Percentiles rank a stretch among this genome's conserved stretches.
Evolutionary conservation across 768 basidiomycete genomes (phyloP).

Genomic region (Hygrophorus pudorinus): DNA sequence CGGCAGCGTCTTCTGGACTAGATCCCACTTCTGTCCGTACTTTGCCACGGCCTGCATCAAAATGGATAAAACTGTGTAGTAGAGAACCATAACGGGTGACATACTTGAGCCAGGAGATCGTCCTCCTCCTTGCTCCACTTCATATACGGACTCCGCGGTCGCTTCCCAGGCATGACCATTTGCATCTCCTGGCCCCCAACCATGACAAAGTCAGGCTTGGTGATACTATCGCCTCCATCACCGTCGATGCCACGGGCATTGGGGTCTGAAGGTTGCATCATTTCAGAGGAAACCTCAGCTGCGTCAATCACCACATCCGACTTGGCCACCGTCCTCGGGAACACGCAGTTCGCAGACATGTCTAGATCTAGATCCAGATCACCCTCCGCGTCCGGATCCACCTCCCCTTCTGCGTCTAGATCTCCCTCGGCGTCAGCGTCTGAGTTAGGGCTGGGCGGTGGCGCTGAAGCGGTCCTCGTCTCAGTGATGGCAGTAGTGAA

Average conservation of each 20-base stretch:
- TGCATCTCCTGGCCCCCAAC: conserved; percentile 9
- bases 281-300: background rate
- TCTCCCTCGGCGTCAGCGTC: too few relatives aligned
- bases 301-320: too few relatives aligned
- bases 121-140: conserved; percentile 36
- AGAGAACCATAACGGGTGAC: background rate
- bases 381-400: too few relatives aligned
- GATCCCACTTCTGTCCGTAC: conserved; percentile 20
- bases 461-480: too few relatives aligned
- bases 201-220: background rate
- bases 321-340: too few relatives aligned
- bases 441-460: too few relatives aligned
- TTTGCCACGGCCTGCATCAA: conserved; percentile 10
- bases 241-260: background rate
- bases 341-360: too few relatives aligned
- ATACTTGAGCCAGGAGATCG: conserved; percentile 27
- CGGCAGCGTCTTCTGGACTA: conserved; percentile 28
- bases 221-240: background rate
- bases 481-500: too few relatives aligned
- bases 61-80: background rate
- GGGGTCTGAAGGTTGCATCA: background rate
- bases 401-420: too few relatives aligned
- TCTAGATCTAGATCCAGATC: too few relatives aligned
- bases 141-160: conserved; percentile 29
- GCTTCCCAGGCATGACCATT: conserved; percentile 15